phyloP scores from a whole-genome alignment of 2,329 filamentous ascomycete species.

The Calcarisporium arbuscula region DNA sequence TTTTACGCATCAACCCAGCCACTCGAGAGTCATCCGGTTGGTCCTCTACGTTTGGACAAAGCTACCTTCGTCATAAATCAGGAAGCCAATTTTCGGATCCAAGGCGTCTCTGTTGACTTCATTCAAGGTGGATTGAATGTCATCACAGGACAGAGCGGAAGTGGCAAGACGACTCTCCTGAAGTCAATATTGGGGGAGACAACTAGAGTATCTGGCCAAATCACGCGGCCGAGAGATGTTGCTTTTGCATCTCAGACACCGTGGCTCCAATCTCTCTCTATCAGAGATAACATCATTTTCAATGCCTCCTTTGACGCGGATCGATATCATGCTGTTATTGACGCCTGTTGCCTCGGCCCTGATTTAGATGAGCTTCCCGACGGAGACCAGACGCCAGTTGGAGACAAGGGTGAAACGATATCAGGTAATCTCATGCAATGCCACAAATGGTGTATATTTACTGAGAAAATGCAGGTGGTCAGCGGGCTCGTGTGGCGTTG shows the following conservation, averaged over 20 bases:
- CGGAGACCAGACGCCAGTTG: constrained; percentile 40
- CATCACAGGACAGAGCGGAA: constrained; percentile 39
- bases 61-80: constrained; percentile 31
- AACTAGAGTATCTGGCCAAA: constrained; percentile 29
- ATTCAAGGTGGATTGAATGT: constrained; percentile 40
- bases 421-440: too few relatives aligned
- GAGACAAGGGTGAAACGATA: constrained; percentile 37
- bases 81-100: constrained; percentile 34
- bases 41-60: background rate
- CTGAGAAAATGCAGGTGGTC: too few relatives aligned
- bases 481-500: constrained; percentile 42
- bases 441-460: too few relatives aligned
- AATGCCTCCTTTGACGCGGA: constrained; percentile 34
- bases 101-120: constrained; percentile 37
- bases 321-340: constrained; percentile 43
- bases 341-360: constrained; percentile 39
- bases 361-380: constrained; percentile 39
- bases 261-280: constrained; percentile 42
- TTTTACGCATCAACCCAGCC: constrained; percentile 1
- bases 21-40: background rate
- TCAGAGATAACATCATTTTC: constrained; percentile 44
- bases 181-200: constrained; percentile 41
- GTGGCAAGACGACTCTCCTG: constrained; percentile 43
- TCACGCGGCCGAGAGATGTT: constrained; percentile 35
- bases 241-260: constrained; percentile 43